Conservation (phyloP, 2,329 filamentous ascomycete genomes). For the Ceratocystis destructans region DNA sequence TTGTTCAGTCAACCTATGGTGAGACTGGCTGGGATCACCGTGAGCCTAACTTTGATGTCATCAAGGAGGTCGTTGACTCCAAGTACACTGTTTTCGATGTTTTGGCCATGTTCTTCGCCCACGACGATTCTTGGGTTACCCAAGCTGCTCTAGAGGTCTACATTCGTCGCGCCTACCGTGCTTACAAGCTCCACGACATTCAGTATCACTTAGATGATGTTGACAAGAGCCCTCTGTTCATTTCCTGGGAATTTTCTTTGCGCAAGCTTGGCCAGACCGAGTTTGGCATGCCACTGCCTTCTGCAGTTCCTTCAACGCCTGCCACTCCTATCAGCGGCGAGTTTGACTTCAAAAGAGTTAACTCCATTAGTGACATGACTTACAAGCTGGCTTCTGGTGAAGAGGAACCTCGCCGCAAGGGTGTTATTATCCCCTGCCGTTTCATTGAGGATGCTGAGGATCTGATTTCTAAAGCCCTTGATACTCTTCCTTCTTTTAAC, state of each 20-base stretch:
- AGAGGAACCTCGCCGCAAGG: constrained; percentile 70
- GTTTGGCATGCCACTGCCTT: constrained; percentile 67
- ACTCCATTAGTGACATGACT: constrained; percentile 93
- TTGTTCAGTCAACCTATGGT: constrained; percentile 92
- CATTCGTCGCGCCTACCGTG: constrained; percentile 89
- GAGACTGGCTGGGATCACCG: constrained; percentile 95
- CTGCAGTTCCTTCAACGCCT: constrained; percentile 72
- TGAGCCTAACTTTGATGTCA: constrained; percentile 74
- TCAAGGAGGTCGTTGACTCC: constrained; percentile 97
- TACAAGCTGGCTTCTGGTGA: constrained; percentile 53
- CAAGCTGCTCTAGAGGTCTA: constrained; percentile 92
- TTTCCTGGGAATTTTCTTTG: constrained; percentile 93
- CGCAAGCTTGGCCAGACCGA: constrained; percentile 87
- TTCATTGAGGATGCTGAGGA: constrained; percentile 94
- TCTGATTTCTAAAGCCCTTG: constrained; percentile 66
- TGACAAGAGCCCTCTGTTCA: constrained; percentile 50
- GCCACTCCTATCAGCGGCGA: constrained; percentile 51
- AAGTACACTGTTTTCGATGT: constrained; percentile 98
- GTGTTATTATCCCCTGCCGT: constrained; percentile 83
- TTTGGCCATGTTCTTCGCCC: constrained; percentile 83
- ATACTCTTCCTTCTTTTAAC: constrained; percentile 54
- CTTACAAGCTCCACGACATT: constrained; percentile 79
- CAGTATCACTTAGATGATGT: constrained; percentile 80
- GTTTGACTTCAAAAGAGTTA: constrained; percentile 61
- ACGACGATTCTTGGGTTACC: constrained; percentile 87